Conservation (phyloP, 768 basidiomycete species). For the Leccinum barrowsii region DNA sequence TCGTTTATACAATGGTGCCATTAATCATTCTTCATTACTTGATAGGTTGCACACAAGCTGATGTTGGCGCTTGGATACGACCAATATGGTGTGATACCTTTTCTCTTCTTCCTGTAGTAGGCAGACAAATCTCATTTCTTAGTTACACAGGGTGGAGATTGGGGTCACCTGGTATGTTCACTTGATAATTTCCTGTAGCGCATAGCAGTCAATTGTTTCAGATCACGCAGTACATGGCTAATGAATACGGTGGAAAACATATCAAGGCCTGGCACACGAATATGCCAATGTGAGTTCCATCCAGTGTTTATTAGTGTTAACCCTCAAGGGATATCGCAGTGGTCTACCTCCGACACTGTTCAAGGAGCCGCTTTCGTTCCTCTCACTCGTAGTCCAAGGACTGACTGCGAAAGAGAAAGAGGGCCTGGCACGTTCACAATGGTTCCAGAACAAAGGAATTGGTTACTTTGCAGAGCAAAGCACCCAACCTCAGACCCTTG, state of each 20-base stretch:
- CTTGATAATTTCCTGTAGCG: not conserved
- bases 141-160: constrained; percentile 52
- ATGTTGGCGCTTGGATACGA: constrained; percentile 48
- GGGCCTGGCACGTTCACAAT: constrained; percentile 15
- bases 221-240: constrained; percentile 36
- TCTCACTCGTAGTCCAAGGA: constrained; percentile 26
- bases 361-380: constrained; percentile 26
- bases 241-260: constrained; percentile 37
- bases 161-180: constrained; percentile 37
- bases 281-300: constrained; percentile 35
- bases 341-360: constrained; percentile 19
- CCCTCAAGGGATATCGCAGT: constrained; percentile 10
- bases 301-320: not conserved
- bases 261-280: constrained; percentile 55
- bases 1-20: not conserved
- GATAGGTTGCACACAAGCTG: constrained; percentile 38
- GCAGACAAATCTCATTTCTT: not conserved
- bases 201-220: constrained; percentile 11
- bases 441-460: constrained; percentile 20
- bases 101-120: not conserved
- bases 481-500: constrained; percentile 51
- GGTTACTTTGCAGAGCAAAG: constrained; percentile 33
- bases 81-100: constrained; percentile 39
- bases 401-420: constrained; percentile 29
- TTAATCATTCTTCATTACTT: constrained; percentile 1